Percentiles rank a stretch among this genome's conserved stretches.
phyloP scores from a whole-genome alignment of 106 monocot genomes.

The Triglochin maritima region DNA sequence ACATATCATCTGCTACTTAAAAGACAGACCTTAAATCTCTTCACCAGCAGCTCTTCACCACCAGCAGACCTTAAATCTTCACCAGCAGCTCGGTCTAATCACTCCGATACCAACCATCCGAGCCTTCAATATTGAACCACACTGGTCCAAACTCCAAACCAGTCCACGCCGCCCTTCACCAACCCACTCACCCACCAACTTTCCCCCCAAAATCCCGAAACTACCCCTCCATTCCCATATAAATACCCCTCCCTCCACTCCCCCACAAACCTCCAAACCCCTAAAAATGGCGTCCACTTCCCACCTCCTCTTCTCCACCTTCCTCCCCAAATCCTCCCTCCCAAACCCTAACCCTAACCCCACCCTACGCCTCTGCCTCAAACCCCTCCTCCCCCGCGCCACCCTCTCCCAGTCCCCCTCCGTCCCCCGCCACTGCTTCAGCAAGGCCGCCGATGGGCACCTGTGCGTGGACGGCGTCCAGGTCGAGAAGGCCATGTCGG shows the following conservation, averaged over 20 bases:
- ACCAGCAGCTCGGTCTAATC: too few species aligned
- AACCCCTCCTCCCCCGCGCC: slow-evolving; percentile 4
- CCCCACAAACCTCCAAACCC: not conserved
- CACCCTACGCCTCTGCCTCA: slow-evolving; percentile 2
- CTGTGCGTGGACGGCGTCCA: slow-evolving; percentile 64
- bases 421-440: slow-evolving; percentile 43
- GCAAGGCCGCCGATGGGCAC: slow-evolving; percentile 41
- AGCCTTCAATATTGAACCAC: too few species aligned
- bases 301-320: not conserved
- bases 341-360: slow-evolving; percentile 1
- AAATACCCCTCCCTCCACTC: too few species aligned
- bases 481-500: slow-evolving; percentile 55
- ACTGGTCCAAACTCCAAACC: not conserved
- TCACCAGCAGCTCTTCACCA: too few species aligned
- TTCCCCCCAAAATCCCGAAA: not conserved
- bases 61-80: too few species aligned
- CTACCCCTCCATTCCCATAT: too few species aligned
- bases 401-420: not conserved
- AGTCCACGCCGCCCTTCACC: not conserved
- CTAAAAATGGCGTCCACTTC: not conserved
- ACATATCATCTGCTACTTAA: too few species aligned
- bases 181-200: not conserved
- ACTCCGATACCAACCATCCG: too few species aligned
- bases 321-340: slow-evolving; percentile 8
- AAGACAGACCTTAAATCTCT: too few species aligned